phyloP scores from a whole-genome alignment of 257 asterid genomes.

The Vinca minor region DNA sequence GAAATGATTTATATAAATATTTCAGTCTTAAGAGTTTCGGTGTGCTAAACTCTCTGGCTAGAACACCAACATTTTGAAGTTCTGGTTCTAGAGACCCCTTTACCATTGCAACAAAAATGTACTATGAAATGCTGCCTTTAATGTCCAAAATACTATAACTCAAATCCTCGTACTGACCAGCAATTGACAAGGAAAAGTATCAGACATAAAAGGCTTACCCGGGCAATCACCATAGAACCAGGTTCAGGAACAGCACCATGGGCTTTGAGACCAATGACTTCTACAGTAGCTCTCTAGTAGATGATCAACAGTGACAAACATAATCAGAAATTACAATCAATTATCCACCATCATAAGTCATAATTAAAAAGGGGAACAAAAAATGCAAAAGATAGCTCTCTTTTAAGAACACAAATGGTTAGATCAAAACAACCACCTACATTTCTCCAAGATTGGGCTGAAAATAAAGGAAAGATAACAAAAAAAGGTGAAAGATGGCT shows the following conservation, averaged over 20 bases:
- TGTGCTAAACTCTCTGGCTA: too few species aligned
- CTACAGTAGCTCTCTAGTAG: conserved; percentile 62
- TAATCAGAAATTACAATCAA: neutral
- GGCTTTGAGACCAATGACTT: conserved; percentile 82
- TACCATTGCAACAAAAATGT: neutral
- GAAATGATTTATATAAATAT: neutral
- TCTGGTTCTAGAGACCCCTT: neutral
- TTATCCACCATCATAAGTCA: neutral
- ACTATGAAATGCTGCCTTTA: neutral
- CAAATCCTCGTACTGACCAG: neutral
- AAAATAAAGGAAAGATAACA: neutral
- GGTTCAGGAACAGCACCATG: conserved; percentile 96
- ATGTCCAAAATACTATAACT: conserved; percentile 4
- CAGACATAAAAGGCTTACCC: conserved; percentile 40
- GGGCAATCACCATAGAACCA: conserved; percentile 64
- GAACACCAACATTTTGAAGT: too few species aligned
- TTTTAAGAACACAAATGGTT: neutral
- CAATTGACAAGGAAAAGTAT: neutral
- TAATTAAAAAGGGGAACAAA: neutral
- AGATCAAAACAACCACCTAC: neutral
- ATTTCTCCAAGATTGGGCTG: neutral
- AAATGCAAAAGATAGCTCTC: neutral
- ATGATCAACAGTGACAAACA: conserved; percentile 17
- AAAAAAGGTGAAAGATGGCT: neutral
- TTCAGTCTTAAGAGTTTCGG: neutral